A percentile compares a stretch with the other conserved stretches of the same genome.
Conservation (phyloP, 352 stramenopile species). For the Pythium brassicae region DNA sequence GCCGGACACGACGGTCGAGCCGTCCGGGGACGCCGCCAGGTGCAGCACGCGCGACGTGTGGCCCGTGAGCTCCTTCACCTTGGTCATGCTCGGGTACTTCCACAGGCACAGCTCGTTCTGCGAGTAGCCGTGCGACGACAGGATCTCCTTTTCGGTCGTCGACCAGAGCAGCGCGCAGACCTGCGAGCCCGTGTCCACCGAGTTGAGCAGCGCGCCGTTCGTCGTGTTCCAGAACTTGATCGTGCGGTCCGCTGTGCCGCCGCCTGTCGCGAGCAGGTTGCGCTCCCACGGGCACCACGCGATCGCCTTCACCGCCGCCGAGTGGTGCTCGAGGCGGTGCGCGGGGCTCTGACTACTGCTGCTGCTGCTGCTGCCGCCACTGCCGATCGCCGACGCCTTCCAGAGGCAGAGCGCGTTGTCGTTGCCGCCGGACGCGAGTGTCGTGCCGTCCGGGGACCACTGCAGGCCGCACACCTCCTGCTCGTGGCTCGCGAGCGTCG, state of each 20-base stretch:
- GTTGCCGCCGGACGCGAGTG: conserved; percentile 96
- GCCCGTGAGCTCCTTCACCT: conserved; percentile 96
- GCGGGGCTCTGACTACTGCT: conserved; percentile 51
- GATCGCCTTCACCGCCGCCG: conserved; percentile 97
- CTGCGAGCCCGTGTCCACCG: conserved; percentile 97
- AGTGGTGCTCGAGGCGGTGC: conserved; percentile 94
- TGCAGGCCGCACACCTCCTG: conserved; percentile 98
- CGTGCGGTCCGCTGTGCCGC: conserved; percentile 96
- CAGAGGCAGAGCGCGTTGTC: conserved; percentile 97
- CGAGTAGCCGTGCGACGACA: conserved; percentile 97
- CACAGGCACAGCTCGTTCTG: conserved; percentile 98
- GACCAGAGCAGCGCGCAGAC: conserved; percentile 96
- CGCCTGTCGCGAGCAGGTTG: conserved; percentile 95
- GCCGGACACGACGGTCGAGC: conserved; percentile 95
- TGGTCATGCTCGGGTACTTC: conserved; percentile 98
- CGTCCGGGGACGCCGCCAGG: conserved; percentile 96
- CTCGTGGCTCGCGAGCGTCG: conserved; percentile 89
- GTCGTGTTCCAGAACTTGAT: conserved; percentile 99
- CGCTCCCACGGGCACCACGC: conserved; percentile 98
- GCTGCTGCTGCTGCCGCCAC: conserved; percentile 22
- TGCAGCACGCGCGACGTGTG: conserved; percentile 97
- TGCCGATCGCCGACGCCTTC: conserved; percentile 89
- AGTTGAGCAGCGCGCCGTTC: conserved; percentile 94
- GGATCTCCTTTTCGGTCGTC: conserved; percentile 91
- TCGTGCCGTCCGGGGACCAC: conserved; percentile 96